A percentile compares a stretch with the other conserved stretches of the same genome.
phyloP scores from a whole-genome alignment of 495 filamentous ascomycete species.

The Lentithecium fluviatile region DNA sequence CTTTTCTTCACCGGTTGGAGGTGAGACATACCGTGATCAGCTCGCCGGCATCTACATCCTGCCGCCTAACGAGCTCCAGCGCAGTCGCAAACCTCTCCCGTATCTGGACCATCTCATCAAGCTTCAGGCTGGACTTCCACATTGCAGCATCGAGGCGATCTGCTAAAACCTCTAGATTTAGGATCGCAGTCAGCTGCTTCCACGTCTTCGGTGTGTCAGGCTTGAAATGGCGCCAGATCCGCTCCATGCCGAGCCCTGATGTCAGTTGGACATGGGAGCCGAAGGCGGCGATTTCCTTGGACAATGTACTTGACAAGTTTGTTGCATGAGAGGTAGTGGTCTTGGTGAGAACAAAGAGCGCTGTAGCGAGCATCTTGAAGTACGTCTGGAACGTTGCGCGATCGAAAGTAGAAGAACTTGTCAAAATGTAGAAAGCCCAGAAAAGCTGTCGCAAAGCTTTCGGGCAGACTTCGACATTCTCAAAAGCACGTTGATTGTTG shows the following conservation, averaged over 20 bases:
- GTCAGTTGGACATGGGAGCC: slow-evolving; percentile 28
- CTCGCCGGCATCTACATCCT: slow-evolving; percentile 24
- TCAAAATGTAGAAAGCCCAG: slow-evolving; percentile 28
- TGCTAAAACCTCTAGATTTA: slow-evolving; percentile 66
- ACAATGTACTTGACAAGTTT: neutral
- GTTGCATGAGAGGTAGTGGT: neutral
- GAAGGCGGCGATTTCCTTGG: neutral
- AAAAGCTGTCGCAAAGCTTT: slow-evolving; percentile 15
- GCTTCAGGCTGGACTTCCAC: slow-evolving; percentile 45
- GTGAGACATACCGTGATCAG: slow-evolving; percentile 27
- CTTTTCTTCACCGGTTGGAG: neutral
- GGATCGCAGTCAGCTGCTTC: slow-evolving; percentile 50
- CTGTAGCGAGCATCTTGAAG: slow-evolving; percentile 17
- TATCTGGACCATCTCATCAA: slow-evolving; percentile 36
- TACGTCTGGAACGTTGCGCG: slow-evolving; percentile 34
- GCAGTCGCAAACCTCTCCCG: slow-evolving; percentile 35
- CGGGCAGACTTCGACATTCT: neutral
- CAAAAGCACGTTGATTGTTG: neutral
- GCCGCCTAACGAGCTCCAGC: slow-evolving; percentile 18
- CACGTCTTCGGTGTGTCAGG: slow-evolving; percentile 61
- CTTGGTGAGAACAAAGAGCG: neutral
- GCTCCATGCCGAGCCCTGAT: slow-evolving; percentile 81
- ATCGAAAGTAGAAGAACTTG: slow-evolving; percentile 17
- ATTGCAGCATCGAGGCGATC: slow-evolving; percentile 67
- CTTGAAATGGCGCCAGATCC: slow-evolving; percentile 70